A percentile compares a stretch with the other conserved stretches of the same genome.
phyloP scores from a whole-genome alignment of 129 eudicot genomes.

The Logfia minima region DNA sequence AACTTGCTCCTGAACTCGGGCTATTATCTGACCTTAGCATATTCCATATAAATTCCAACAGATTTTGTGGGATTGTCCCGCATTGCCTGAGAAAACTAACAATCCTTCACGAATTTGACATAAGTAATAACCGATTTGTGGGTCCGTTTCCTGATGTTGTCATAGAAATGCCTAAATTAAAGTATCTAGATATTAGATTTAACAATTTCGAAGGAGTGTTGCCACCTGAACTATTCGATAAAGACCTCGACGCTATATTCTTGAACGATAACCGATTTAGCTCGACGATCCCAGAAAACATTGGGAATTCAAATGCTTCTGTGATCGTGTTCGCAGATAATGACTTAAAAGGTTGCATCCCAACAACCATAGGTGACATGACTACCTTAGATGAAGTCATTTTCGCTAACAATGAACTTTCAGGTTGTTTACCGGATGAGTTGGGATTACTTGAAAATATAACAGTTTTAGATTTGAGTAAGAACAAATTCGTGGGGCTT shows the following conservation, averaged over 20 bases:
- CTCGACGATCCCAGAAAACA: constrained; percentile 57
- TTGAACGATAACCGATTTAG: constrained; percentile 60
- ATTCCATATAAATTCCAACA: constrained; percentile 68
- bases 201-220: constrained; percentile 64
- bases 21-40: constrained; percentile 56
- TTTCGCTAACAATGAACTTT: constrained; percentile 40
- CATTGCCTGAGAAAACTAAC: constrained; percentile 38
- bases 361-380: constrained; percentile 63
- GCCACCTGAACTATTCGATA: constrained; percentile 61
- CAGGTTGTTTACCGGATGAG: constrained; percentile 62
- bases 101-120: constrained; percentile 59
- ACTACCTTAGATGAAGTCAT: constrained; percentile 46
- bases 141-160: constrained; percentile 66
- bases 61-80: constrained; percentile 74
- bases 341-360: constrained; percentile 57
- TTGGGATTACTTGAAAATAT: constrained; percentile 53
- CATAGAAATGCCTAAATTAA: constrained; percentile 46
- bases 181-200: constrained; percentile 64
- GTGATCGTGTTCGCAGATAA: constrained; percentile 70
- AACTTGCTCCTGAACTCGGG: constrained; percentile 58
- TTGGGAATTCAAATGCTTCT: constrained; percentile 73
- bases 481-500: constrained; percentile 41
- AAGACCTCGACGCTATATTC: constrained; percentile 67
- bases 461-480: constrained; percentile 49
- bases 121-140: constrained; percentile 72